A percentile compares a stretch with the other conserved stretches of the same genome.
phyloP scores from a whole-genome alignment of 1,139 yeast species.

The Blastobotrys persicus region DNA sequence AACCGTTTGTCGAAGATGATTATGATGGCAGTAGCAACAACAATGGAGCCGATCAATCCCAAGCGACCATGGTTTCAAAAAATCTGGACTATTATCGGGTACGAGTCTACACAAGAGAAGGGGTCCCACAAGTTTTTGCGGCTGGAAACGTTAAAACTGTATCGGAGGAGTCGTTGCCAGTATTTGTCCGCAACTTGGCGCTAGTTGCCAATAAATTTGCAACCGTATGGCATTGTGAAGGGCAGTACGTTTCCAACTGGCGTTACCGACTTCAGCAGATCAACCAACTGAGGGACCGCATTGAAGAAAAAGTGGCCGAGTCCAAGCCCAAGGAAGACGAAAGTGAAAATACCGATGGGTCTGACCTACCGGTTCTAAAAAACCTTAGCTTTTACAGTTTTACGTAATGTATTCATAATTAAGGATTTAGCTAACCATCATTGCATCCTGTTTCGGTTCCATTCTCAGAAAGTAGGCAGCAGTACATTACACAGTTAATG shows the following conservation, averaged over 20 bases:
- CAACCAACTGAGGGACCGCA: slow-evolving; percentile 46
- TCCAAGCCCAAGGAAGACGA: not conserved
- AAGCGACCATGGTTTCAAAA: not conserved
- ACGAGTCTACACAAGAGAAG: slow-evolving; percentile 60
- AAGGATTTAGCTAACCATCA: too few relatives aligned
- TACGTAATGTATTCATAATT: slow-evolving; percentile 7
- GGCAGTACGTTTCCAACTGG: slow-evolving; percentile 62
- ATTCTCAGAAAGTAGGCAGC: not conserved
- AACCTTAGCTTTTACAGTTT: slow-evolving; percentile 13
- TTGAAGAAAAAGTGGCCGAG: slow-evolving; percentile 2
- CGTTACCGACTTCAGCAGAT: slow-evolving; percentile 62
- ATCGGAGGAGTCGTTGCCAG: slow-evolving; percentile 56
- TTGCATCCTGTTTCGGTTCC: too few relatives aligned
- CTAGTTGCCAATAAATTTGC: slow-evolving; percentile 72
- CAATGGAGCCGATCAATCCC: slow-evolving; percentile 5
- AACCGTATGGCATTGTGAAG: slow-evolving; percentile 64
- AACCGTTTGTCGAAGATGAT: slow-evolving; percentile 10
- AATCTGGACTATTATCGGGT: slow-evolving; percentile 51
- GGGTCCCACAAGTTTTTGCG: slow-evolving; percentile 74
- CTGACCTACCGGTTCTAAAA: slow-evolving; percentile 12
- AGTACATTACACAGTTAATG: slow-evolving; percentile 22
- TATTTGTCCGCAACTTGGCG: slow-evolving; percentile 64
- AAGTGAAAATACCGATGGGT: not conserved
- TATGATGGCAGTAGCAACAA: slow-evolving; percentile 8
- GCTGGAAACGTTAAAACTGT: slow-evolving; percentile 73